A percentile compares a stretch with the other conserved stretches of the same genome.
Conservation (phyloP, 768 basidiomycete genomes). For the Suillus subaureus region DNA sequence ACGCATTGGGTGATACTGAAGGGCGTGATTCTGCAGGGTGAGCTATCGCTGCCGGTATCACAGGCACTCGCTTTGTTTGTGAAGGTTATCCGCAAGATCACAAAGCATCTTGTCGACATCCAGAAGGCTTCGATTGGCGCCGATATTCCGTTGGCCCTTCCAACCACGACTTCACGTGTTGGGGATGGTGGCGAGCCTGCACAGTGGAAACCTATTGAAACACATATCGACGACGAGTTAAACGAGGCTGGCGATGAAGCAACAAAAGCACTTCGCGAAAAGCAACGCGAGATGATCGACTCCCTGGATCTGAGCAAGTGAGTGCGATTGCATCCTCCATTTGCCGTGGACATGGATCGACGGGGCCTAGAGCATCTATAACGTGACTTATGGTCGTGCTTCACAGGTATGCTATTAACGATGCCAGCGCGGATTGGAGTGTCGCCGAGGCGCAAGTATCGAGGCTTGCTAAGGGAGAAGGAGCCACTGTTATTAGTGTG, state of each 20-base stretch:
- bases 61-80: conserved; percentile 90
- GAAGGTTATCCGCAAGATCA: conserved; percentile 87
- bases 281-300: conserved; percentile 87
- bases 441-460: conserved; percentile 74
- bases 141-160: conserved; percentile 52
- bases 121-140: conserved; percentile 78
- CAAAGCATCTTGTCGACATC: conserved; percentile 71
- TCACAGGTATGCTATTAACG: conserved; percentile 74
- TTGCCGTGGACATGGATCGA: conserved; percentile 14
- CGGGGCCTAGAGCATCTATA: conserved; percentile 16
- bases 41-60: conserved; percentile 81
- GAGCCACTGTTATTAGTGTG: conserved; percentile 77
- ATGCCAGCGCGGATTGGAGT: conserved; percentile 70
- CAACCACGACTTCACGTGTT: conserved; percentile 16
- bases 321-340: conserved; percentile 35
- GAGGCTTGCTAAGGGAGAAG: conserved; percentile 46
- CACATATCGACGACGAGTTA: conserved; percentile 64
- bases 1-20: background rate
- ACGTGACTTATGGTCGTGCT: conserved; percentile 15
- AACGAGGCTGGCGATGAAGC: conserved; percentile 76
- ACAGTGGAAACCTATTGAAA: conserved; percentile 48
- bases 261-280: conserved; percentile 53
- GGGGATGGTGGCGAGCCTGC: conserved; percentile 9
- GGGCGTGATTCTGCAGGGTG: conserved; percentile 47
- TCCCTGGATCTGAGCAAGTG: conserved; percentile 87